These are phyloP conservation scores for Penicillium sumatraense DNA, from an alignment of 2,329 filamentous ascomycete species.

Conservation along the genomic window DNA sequence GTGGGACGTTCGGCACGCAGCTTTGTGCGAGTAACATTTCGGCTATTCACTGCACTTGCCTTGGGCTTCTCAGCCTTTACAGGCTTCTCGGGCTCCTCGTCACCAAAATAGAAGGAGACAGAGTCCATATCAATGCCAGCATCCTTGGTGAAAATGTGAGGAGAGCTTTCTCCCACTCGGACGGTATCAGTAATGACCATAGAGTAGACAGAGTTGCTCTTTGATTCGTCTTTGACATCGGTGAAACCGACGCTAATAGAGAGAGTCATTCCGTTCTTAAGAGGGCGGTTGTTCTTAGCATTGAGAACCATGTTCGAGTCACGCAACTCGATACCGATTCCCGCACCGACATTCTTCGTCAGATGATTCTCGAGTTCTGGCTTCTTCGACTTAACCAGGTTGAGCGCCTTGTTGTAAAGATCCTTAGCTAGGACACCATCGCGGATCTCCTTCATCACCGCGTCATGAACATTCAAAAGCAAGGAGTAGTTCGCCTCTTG, in stretches of 20 bases:
- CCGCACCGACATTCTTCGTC: conserved; percentile 86
- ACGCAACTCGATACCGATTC: conserved; percentile 88
- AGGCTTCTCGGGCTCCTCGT: conserved; percentile 80
- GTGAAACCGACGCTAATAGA: conserved; percentile 87
- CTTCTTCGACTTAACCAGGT: conserved; percentile 83
- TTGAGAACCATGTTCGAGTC: conserved; percentile 84
- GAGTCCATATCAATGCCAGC: conserved; percentile 89
- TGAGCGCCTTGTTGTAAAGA: conserved; percentile 84
- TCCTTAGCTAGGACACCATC: conserved; percentile 88
- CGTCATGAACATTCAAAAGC: conserved; percentile 79
- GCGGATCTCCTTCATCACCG: conserved; percentile 87
- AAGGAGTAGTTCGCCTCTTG: conserved; percentile 96
- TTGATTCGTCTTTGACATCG: conserved; percentile 84
- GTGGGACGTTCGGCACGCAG: conserved; percentile 88
- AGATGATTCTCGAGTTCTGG: conserved; percentile 96
- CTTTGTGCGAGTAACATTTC: conserved; percentile 93
- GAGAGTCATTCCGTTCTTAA: conserved; percentile 98
- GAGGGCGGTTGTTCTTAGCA: conserved; percentile 77
- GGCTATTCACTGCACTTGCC: conserved; percentile 85
- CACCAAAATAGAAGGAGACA: conserved; percentile 98
- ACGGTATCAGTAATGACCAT: conserved; percentile 92
- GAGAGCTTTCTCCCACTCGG: conserved; percentile 70
- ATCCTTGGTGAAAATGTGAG: conserved; percentile 90
- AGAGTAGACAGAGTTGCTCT: conserved; percentile 87
- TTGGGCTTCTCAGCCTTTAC: conserved; percentile 80